These are phyloP conservation scores for Pulveroboletus ravenelii DNA, from an alignment of 768 basidiomycete species.

Conservation along the genomic window DNA sequence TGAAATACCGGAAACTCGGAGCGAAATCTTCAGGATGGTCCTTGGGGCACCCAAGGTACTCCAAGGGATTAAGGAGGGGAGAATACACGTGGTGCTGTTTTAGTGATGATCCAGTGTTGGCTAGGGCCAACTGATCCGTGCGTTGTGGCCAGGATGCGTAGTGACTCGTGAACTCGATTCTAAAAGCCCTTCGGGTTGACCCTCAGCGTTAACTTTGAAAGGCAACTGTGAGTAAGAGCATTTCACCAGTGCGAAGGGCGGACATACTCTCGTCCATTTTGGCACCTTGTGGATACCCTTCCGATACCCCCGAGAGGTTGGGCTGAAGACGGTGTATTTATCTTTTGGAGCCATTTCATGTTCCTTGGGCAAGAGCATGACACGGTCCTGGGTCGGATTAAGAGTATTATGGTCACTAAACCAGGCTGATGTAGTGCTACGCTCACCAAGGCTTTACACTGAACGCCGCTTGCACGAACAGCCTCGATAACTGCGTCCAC, in stretches of 20 bases:
- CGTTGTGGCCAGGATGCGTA: slow-evolving; percentile 8
- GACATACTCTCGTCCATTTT: slow-evolving; percentile 88
- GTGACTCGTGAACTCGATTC: slow-evolving; percentile 44
- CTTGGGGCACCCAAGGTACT: slow-evolving; percentile 58
- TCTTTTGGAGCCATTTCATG: slow-evolving; percentile 88
- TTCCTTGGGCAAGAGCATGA: slow-evolving; percentile 85
- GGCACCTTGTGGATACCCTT: slow-evolving; percentile 97
- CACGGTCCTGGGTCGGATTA: slow-evolving; percentile 49
- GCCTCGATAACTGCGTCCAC: slow-evolving; percentile 93
- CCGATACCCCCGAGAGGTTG: slow-evolving; percentile 67
- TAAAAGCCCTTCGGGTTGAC: slow-evolving; percentile 93
- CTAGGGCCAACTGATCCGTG: not conserved
- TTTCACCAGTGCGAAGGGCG: not conserved
- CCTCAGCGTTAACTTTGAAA: slow-evolving; percentile 68
- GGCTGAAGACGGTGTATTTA: slow-evolving; percentile 91
- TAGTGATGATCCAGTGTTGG: slow-evolving; percentile 30
- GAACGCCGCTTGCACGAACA: slow-evolving; percentile 75
- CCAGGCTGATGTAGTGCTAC: not conserved
- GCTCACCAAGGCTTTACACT: slow-evolving; percentile 73
- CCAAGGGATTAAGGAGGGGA: slow-evolving; percentile 63
- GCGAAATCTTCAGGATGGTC: slow-evolving; percentile 74
- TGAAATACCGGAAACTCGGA: slow-evolving; percentile 80
- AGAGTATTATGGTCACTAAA: not conserved
- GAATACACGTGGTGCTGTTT: slow-evolving; percentile 77
- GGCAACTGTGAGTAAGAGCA: slow-evolving; percentile 4